Evolutionary conservation across 2,329 filamentous ascomycete genomes (phyloP), one percentile per base, ranked within the genome.

Genomic region (Fusarium metavorans): DNA sequence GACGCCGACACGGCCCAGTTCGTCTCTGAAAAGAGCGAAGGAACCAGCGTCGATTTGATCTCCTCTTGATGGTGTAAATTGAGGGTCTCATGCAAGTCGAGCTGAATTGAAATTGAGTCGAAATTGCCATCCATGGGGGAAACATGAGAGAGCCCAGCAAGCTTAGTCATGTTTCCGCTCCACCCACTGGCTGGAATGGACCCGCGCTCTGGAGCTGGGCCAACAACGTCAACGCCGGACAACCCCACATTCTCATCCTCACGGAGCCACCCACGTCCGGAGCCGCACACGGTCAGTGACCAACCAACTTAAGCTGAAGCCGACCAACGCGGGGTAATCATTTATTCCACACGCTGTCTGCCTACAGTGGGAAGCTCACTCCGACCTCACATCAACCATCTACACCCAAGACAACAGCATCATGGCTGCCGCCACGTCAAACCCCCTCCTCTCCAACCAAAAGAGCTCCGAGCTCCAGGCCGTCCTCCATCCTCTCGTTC

Each of bases 401-500:
- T 43, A 64, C 18, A 27, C 32, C 34, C 41, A 16, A 34, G 30
- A 41, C 56, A 23, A 23, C 20, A 62, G 48, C 66, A 83, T 57
- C 63, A 92, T 92, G 88, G 86, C 86, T 67, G 83, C 85, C 70
- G 73, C 82, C 69, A 74, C 70, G 68, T 64, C 74, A 75, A 92
- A 91, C 77, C 85, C 91, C 63, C 87, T 94, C 71, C 81, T 95
- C 56, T 94, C 92, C 7, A 88, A 87, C 67, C 88, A 91, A 79
- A 93, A 91, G 83, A 88, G 91, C 76, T 89, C 89, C 48, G 94
- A 97, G 83, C 90, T 97, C 52, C 92, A 95, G 74, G 91, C 95
- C 66, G 91, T 95, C 77, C 91, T 99, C 20, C 97, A 99, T 80
- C 97, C 97, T 30, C 92, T 99, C 58, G 95, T 98, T 62, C 93